Evolutionary conservation across 768 basidiomycete species (phyloP), one percentile per base, ranked within the genome.

Genomic region (Psilocybe tampanensis): DNA sequence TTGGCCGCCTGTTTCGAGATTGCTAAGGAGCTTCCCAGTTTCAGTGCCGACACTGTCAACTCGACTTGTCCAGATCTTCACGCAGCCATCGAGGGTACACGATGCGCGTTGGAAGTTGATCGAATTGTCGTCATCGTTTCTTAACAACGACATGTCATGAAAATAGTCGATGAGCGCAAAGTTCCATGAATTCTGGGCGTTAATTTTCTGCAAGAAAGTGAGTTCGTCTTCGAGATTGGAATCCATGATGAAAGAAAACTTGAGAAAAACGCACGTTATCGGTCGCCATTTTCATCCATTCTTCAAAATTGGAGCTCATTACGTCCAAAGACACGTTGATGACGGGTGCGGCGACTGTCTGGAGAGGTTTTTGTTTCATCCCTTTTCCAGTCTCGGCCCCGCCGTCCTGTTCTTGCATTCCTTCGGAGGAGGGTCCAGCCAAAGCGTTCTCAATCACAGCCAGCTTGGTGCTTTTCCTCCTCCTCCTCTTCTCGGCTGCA

Each of bases 241-340:
- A 15, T 15, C 11, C 21, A 13, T 41, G 21, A 39, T 34, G 36
- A 48, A 34, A 44, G 41, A 43, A 66, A 56, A 29, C 26, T 54
- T 55, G 49, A 29, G 32, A 34, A 52, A 24, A 50, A 77, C 86
- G 64, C 69, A 98, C 97, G 72, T 98, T 98, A 69, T 98, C 96
- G 2, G 96, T 98, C 1, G 95, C 95, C 87, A 98, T 88, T 79
- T 98, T 98, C 96, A 99, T 98, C 97, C 97, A 98, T 72, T 98
- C 95, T 70, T 99, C 97, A 67, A 89, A 97, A 65, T 95, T 97
- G 36, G 87, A 89, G 73, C 81, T 92, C 85, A 92, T 92, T n/a
- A 94, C 83, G 61, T 95, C 92, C 62, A 88, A 73, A 0, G 89
- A 80, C 18, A 88, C 83, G 42, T 86, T 80, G 23, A 86, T 82